Conservation (phyloP, 2,329 filamentous ascomycete genomes). For the Aureobasidium sp. region DNA sequence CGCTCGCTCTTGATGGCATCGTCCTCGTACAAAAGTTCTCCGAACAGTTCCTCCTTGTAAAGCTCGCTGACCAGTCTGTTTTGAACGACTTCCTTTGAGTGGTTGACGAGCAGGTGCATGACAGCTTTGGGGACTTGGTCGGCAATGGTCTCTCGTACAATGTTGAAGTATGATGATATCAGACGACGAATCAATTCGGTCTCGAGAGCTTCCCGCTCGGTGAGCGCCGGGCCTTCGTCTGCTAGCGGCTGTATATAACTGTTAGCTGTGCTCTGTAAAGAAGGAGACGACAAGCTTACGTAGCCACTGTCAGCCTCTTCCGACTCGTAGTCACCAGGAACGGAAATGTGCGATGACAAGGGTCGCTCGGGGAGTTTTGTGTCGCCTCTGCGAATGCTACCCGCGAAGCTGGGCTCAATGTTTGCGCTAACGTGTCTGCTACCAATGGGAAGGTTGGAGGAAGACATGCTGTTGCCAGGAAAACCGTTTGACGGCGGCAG, state of each 20-base stretch:
- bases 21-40: slow-evolving; percentile 93
- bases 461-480: slow-evolving; percentile 15
- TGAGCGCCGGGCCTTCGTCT: slow-evolving; percentile 72
- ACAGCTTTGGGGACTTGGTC: slow-evolving; percentile 98
- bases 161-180: slow-evolving; percentile 98
- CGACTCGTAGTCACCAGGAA: slow-evolving; percentile 28
- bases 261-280: slow-evolving; percentile 25
- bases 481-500: slow-evolving; percentile 26
- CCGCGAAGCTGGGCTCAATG: slow-evolving; percentile 71
- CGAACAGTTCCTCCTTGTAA: slow-evolving; percentile 85
- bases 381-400: slow-evolving; percentile 67
- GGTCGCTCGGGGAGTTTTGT: slow-evolving; percentile 38
- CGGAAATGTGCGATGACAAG: slow-evolving; percentile 22
- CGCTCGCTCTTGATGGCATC: slow-evolving; percentile 95
- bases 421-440: slow-evolving; percentile 68
- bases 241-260: slow-evolving; percentile 20
- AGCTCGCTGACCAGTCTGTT: slow-evolving; percentile 92
- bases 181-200: slow-evolving; percentile 93
- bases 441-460: slow-evolving; percentile 25
- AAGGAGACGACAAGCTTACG: slow-evolving; percentile 38
- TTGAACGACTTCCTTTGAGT: slow-evolving; percentile 96
- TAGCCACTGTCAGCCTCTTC: slow-evolving; percentile 44
- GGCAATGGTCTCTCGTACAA: slow-evolving; percentile 95
- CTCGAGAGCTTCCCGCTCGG: slow-evolving; percentile 92
- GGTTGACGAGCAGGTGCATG: slow-evolving; percentile 97